Base-by-base conservation (phyloP, 202 grass and related monocot genomes). In the Cymbopogon flexuosus region DNA sequence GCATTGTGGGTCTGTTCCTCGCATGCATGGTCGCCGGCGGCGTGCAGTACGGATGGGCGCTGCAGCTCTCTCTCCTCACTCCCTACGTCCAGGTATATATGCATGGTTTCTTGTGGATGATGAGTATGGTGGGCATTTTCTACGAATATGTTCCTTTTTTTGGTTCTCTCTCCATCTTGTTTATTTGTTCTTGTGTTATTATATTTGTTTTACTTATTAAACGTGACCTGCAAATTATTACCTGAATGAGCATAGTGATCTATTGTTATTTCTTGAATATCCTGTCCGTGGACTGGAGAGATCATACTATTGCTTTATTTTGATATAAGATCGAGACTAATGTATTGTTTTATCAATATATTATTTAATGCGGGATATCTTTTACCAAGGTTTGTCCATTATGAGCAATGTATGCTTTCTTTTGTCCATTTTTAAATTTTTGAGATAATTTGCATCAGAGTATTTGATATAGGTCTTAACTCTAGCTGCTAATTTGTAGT, bases 31-130 rank as follows among this genome's bases (percentile, higher is more conserved):
- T 92, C 41, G 94, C 94, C 72, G 91, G 85, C 27, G 93, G 90
- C 22, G 89, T 93, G 79, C 89, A 92, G 65, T 97, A 97, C 24
- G 87, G 94, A 0, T 97, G 91, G 94, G 94, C 94, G n/a, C 59
- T 97, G 63, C 94, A 97, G 80, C 87, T 97, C 23, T 97, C 91
- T 10, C 94, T 97, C 73, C 89, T 93, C 79, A 97, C 91, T 6
- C 90, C 94, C 2, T 97, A 93, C 77, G 83, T 97, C 18, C 89
- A 93, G 77, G 91, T 91, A 24, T 2, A 10, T n/a, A 57, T 57
- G 18, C 51, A 54, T n/a, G 16, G 0, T 68, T 39, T 18, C 2
- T 37, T 36, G 4, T 49, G 40, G 10, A 6, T 41, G 18, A 22
- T 7, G n/a, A 9, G 2, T 56, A 56, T 56, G 51, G 16, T 22